Evolutionary conservation across 495 filamentous ascomycete species (phyloP).

Genomic region (Aspergillus heteromorphus): DNA sequence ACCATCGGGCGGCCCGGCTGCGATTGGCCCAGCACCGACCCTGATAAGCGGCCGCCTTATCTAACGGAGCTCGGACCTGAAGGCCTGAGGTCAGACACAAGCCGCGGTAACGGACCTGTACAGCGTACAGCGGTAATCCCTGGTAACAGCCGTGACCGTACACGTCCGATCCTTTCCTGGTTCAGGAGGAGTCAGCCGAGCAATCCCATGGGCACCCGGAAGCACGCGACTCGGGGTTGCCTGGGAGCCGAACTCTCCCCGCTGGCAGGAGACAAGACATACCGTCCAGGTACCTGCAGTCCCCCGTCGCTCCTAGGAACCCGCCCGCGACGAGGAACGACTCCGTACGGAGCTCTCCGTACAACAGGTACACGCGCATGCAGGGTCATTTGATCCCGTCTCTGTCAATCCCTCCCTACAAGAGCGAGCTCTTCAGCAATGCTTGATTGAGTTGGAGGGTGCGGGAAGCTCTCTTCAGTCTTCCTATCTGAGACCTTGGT

Average conservation of each 20-base stretch:
- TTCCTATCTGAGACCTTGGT: background rate
- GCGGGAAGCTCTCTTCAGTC: background rate
- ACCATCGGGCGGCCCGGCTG: background rate
- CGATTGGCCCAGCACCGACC: background rate
- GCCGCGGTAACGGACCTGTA: background rate
- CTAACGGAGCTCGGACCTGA: background rate
- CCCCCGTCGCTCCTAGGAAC: background rate
- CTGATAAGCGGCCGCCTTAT: constrained; percentile 1
- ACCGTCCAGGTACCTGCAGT: constrained; percentile 5
- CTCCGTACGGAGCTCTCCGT: background rate
- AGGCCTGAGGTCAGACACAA: background rate
- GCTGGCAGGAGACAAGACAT: background rate
- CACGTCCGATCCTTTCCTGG: background rate
- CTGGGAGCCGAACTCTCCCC: background rate
- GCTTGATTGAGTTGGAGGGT: background rate
- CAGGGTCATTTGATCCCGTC: constrained; percentile 1
- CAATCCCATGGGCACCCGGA: background rate
- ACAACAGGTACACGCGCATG: background rate
- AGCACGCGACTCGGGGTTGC: constrained; percentile 4
- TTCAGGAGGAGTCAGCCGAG: constrained; percentile 3
- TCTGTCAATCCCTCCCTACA: too few species aligned
- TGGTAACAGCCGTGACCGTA: background rate
- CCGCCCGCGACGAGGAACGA: background rate
- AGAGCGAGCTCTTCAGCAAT: background rate
- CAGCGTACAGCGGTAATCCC: background rate